Conservation (phyloP, 176 grass and related monocot genomes). For the Chrysopogon serrulatus region DNA sequence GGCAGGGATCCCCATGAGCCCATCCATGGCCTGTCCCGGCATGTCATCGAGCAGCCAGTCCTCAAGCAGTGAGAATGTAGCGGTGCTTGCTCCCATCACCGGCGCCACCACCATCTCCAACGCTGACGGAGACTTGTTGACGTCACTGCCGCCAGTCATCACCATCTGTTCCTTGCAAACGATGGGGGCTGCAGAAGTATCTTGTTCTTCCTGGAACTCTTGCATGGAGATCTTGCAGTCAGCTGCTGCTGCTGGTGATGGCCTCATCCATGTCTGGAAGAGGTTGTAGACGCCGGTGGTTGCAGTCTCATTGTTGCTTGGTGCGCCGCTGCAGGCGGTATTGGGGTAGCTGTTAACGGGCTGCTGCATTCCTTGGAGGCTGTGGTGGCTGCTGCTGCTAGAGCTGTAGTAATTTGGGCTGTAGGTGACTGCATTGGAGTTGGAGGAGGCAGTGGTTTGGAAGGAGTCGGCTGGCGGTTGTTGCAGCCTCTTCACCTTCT, state of each 20-base stretch:
- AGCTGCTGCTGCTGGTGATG: not conserved
- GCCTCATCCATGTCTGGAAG: conserved; percentile 43
- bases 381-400: conserved; percentile 23
- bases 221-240: conserved; percentile 20
- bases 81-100: not conserved
- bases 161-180: conserved; percentile 1
- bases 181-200: not conserved
- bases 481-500: conserved; percentile 58
- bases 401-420: conserved; percentile 41
- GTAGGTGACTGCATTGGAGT: not conserved
- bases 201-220: conserved; percentile 15
- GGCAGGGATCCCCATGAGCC: conserved; percentile 25
- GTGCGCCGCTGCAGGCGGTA: not conserved
- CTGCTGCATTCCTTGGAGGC: conserved; percentile 19
- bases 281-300: conserved; percentile 7
- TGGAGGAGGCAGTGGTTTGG: not conserved
- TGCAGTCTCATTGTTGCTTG: not conserved
- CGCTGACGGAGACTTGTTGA: not conserved
- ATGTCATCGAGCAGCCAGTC: conserved; percentile 54
- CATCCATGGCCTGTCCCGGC: conserved; percentile 44
- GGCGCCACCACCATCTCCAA: conserved; percentile 1
- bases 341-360: conserved; percentile 6
- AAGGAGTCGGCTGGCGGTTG: conserved; percentile 27
- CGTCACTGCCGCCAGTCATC: not conserved
- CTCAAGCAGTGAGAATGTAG: conserved; percentile 45